These are phyloP conservation scores for Lachnellula cervina DNA, from an alignment of 2,329 filamentous ascomycete genomes.

Conservation along the genomic window DNA sequence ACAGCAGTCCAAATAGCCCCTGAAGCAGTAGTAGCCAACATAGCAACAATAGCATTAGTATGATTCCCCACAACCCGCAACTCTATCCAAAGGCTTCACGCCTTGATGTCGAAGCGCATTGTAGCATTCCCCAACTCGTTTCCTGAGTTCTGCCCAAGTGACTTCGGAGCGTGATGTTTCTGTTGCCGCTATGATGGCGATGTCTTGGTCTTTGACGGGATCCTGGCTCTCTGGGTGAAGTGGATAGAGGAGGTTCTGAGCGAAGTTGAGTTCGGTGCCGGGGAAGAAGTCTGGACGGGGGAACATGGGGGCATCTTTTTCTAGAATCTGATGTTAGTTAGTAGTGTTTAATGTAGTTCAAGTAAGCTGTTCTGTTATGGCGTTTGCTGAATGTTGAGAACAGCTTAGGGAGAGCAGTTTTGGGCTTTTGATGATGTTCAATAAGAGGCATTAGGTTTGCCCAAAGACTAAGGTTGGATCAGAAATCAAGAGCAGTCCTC, in stretches of 20 bases:
- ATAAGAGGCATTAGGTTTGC: background rate
- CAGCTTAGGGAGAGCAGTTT: background rate
- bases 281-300: conserved; percentile 83
- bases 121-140: conserved; percentile 70
- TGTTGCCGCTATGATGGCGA: conserved; percentile 76
- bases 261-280: conserved; percentile 79
- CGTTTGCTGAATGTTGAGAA: too few species aligned
- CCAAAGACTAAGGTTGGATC: background rate
- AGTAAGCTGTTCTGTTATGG: too few species aligned
- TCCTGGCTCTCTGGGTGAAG: conserved; percentile 44
- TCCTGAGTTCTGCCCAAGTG: conserved; percentile 76
- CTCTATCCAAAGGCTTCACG: conserved; percentile 50
- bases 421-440: background rate
- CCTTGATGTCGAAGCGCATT: conserved; percentile 63
- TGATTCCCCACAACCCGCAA: conserved; percentile 85
- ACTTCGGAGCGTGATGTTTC: conserved; percentile 57
- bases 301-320: conserved; percentile 66
- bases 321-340: conserved; percentile 55
- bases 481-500: background rate
- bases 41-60: conserved; percentile 77
- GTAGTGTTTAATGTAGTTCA: background rate
- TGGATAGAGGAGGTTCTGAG: conserved; percentile 89
- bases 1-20: conserved; percentile 92
- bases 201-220: conserved; percentile 30
- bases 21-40: conserved; percentile 75